phyloP scores from a whole-genome alignment of 306 rosid species.

The Corylus avellana region DNA sequence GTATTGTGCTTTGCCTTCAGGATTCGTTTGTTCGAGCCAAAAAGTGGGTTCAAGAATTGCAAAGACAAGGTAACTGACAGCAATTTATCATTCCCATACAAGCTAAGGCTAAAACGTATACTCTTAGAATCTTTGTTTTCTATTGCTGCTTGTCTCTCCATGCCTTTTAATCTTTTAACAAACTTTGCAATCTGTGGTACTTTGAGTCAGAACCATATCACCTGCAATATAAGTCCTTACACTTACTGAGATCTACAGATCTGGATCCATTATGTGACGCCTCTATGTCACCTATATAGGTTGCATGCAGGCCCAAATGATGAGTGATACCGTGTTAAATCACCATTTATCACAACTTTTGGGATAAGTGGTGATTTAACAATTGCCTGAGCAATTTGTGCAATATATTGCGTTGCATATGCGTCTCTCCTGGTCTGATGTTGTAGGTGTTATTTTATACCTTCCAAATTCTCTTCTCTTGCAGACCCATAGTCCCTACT shows the following conservation, averaged over 20 bases:
- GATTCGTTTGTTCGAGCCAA: conserved; percentile 77
- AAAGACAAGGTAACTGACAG: conserved; percentile 66
- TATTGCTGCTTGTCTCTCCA: not conserved
- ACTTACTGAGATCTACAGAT: not conserved
- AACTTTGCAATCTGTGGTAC: not conserved
- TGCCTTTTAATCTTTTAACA: not conserved
- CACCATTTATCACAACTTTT: too few relatives aligned
- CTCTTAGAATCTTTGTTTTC: not conserved
- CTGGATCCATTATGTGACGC: not conserved
- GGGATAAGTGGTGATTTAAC: too few relatives aligned
- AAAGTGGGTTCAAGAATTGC: conserved; percentile 86
- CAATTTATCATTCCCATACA: not conserved
- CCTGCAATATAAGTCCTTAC: not conserved
- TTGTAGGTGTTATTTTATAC: not conserved
- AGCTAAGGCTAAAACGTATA: conserved; percentile 6
- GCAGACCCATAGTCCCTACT: not conserved
- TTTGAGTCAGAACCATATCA: not conserved
- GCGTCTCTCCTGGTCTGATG: not conserved
- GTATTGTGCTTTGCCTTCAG: conserved; percentile 40
- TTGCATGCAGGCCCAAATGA: not conserved
- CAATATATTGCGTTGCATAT: not conserved
- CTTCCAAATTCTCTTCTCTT: not conserved
- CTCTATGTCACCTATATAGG: not conserved
- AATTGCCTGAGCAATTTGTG: not conserved
- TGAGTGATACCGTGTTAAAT: too few relatives aligned